phyloP scores from a whole-genome alignment of 2,329 filamentous ascomycete species.

The Pseudogymnoascus sp. region DNA sequence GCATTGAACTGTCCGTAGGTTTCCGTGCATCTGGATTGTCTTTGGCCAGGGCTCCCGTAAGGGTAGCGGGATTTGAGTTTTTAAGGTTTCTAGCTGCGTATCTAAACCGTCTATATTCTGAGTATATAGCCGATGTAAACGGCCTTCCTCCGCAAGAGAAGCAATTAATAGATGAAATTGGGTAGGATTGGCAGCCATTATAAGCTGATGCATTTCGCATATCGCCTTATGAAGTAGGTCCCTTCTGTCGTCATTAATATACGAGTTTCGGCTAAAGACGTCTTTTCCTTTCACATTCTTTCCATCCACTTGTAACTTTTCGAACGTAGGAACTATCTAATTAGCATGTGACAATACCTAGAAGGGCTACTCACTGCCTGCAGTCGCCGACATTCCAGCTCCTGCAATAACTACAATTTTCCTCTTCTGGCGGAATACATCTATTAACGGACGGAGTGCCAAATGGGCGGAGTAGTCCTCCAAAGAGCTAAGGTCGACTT shows the following conservation, averaged over 20 bases:
- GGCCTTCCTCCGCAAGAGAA: slow-evolving; percentile 73
- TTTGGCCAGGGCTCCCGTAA: slow-evolving; percentile 77
- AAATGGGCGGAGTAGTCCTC: slow-evolving; percentile 15
- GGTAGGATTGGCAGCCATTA: slow-evolving; percentile 68
- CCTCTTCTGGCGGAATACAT: slow-evolving; percentile 73
- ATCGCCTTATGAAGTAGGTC: slow-evolving; percentile 91
- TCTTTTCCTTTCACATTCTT: slow-evolving; percentile 46
- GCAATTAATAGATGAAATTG: slow-evolving; percentile 86
- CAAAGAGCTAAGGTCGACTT: slow-evolving; percentile 11
- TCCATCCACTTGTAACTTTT: slow-evolving; percentile 1
- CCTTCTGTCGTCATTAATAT: slow-evolving; percentile 83
- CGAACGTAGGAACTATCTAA: slow-evolving; percentile 15
- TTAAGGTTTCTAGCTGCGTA: slow-evolving; percentile 67
- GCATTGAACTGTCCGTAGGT: slow-evolving; percentile 53
- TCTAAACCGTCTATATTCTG: slow-evolving; percentile 96
- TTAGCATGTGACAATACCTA: slow-evolving; percentile 9
- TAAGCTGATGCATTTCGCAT: slow-evolving; percentile 71
- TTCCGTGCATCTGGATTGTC: slow-evolving; percentile 89
- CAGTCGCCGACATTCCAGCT: slow-evolving; percentile 88
- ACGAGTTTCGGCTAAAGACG: slow-evolving; percentile 72
- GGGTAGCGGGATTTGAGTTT: slow-evolving; percentile 70
- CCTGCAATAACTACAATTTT: slow-evolving; percentile 94
- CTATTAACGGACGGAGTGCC: slow-evolving; percentile 59
- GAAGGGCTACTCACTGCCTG: slow-evolving; percentile 57
- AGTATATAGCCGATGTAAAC: slow-evolving; percentile 82